Evolutionary conservation across 257 asterid genomes (phyloP), one percentile per base, ranked within the genome.

Genomic region (Rhazya stricta): DNA sequence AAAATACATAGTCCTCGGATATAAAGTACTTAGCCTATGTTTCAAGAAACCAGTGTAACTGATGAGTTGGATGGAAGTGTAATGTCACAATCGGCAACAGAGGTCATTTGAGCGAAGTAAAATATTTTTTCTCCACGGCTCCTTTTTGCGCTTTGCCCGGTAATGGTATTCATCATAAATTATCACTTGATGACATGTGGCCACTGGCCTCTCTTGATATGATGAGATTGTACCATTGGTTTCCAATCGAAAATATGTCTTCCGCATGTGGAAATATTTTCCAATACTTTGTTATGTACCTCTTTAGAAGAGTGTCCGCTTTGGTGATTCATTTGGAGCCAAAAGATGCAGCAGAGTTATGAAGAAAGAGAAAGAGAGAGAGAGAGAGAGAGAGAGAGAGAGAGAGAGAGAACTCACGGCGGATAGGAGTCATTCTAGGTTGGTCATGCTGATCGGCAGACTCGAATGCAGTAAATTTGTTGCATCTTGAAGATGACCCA

Each of bases 21-120:
- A 27, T 27, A 46, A 45, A 27, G 74, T 69, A 46, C 74, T 43
- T 48, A 27, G 27, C 42, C 37, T 43, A 45, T 69, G 74, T 69
- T 46, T 45, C 42, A 25, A 43, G 36, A 41, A 13, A 48, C 58
- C 58, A 69, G 58, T 45, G 74, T 30, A 69, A 69, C 39, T 69
- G 41, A 69, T 69, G 74, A 69, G 74, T 46, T 69, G 74, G 74
- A 46, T 69, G 58, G 37, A 25, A 69, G 27, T 69, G 74, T 69
- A 45, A 41, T 69, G 74, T 69, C 74, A 69, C 58, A 25, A 25
- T 69, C 74, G 12, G 2, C 30, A 45, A 4, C 74, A 69, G 60
- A 13, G 32, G 25, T 27, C 74, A 45, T 45, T n/a, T 69, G 74
- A 68, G 57, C n/a, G 54, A 41, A 68, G 10, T 4, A n/a, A 18